A percentile compares a stretch with the other conserved stretches of the same genome.
These are phyloP conservation scores for Stipa capillata DNA, from an alignment of 176 grass and related monocot species.

Conservation along the genomic window DNA sequence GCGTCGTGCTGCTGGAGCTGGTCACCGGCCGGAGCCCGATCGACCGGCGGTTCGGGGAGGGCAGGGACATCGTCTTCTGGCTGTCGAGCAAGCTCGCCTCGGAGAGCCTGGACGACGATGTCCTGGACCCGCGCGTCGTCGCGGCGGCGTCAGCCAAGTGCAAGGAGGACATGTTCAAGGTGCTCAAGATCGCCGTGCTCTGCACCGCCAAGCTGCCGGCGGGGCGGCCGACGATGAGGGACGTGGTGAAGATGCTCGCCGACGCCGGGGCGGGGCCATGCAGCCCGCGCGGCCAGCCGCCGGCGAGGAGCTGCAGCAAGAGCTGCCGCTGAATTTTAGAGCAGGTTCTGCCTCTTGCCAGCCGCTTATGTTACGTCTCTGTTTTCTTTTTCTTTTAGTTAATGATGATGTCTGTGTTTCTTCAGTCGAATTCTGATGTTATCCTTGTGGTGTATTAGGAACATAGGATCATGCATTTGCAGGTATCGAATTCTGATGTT, in stretches of 20 bases:
- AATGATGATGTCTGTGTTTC: no score
- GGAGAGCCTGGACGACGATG: slow-evolving; percentile 28
- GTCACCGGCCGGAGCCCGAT: slow-evolving; percentile 62
- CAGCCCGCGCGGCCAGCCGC: slow-evolving; percentile 16
- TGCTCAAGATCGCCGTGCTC: slow-evolving; percentile 63
- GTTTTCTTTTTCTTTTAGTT: no score
- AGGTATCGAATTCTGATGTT: background rate
- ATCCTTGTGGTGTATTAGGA: background rate
- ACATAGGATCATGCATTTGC: background rate
- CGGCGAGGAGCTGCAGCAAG: slow-evolving; percentile 24
- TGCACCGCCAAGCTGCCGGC: slow-evolving; percentile 61
- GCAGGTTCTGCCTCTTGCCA: background rate
- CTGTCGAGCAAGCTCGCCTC: slow-evolving; percentile 40
- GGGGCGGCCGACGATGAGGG: slow-evolving; percentile 63
- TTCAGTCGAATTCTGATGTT: background rate
- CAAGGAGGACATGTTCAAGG: slow-evolving; percentile 60
- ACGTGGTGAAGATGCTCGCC: slow-evolving; percentile 79
- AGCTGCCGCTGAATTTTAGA: slow-evolving; percentile 40
- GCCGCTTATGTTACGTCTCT: background rate
- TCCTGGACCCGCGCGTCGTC: slow-evolving; percentile 52
- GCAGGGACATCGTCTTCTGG: slow-evolving; percentile 80
- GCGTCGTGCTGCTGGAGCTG: slow-evolving; percentile 80
- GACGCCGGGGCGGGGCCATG: slow-evolving; percentile 29
- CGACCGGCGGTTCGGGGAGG: slow-evolving; percentile 67
- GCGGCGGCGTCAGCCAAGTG: background rate